phyloP scores from a whole-genome alignment of 2,329 filamentous ascomycete genomes.

The Trichoderma sp. region DNA sequence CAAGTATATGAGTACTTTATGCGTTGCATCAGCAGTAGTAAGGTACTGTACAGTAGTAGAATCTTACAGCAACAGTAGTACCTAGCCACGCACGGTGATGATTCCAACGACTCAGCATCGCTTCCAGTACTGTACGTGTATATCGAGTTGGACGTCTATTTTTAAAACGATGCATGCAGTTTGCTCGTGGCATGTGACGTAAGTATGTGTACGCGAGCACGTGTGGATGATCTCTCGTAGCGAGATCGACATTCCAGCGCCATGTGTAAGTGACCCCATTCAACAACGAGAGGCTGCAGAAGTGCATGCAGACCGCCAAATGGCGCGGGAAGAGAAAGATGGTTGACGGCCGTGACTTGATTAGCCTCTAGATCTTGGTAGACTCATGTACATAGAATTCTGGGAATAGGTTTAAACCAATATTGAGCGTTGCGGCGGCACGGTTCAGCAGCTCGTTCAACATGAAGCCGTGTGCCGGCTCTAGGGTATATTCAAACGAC shows the following conservation, averaged over 20 bases:
- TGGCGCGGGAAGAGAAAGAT: background rate
- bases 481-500: background rate
- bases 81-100: background rate
- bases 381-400: background rate
- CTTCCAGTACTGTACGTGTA: background rate
- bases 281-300: background rate
- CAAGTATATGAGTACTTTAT: background rate
- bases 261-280: background rate
- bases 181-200: conserved; percentile 13
- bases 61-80: background rate
- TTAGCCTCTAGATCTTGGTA: background rate
- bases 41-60: background rate
- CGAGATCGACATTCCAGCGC: conserved; percentile 1
- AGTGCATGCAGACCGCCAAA: background rate
- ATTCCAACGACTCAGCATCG: background rate
- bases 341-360: background rate
- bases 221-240: background rate
- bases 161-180: background rate
- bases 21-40: background rate
- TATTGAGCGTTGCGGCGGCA: background rate
- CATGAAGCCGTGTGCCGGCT: background rate
- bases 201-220: background rate
- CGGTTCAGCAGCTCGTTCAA: background rate
- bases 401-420: background rate
- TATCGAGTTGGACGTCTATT: background rate